phyloP scores from a whole-genome alignment of 2,329 filamentous ascomycete species.

The Venturia nashicola region DNA sequence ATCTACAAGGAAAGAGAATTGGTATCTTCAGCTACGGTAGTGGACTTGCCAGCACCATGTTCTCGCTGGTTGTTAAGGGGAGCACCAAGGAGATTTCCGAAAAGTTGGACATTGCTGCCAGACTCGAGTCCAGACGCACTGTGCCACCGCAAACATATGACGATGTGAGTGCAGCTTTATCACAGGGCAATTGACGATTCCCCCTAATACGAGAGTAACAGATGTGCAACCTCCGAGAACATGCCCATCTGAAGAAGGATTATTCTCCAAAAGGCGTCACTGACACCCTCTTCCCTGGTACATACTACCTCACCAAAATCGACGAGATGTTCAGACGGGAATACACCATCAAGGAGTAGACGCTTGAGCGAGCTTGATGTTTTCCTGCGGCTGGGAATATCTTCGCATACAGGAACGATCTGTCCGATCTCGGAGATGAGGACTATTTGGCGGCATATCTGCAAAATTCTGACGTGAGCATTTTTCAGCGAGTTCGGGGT shows the following conservation, averaged over 20 bases:
- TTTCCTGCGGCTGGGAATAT: neutral
- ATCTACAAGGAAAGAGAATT: conserved; percentile 37
- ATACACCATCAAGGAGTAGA: conserved; percentile 37
- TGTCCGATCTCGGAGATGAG: neutral
- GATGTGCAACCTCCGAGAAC: conserved; percentile 40
- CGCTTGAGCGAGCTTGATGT: neutral
- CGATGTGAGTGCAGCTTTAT: conserved; percentile 20
- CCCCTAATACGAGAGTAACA: conserved; percentile 13
- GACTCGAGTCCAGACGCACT: conserved; percentile 31
- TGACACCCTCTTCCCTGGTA: conserved; percentile 33
- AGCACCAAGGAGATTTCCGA: conserved; percentile 33
- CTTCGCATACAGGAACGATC: neutral
- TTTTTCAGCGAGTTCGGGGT: neutral
- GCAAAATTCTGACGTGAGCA: neutral
- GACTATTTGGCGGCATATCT: neutral
- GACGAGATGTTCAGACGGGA: conserved; percentile 39
- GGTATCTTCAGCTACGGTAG: conserved; percentile 41
- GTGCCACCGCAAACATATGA: conserved; percentile 38
- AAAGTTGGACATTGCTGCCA: conserved; percentile 34
- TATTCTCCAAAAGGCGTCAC: conserved; percentile 32
- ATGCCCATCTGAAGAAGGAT: conserved; percentile 37
- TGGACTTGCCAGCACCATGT: conserved; percentile 38
- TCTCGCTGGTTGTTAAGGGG: conserved; percentile 36
- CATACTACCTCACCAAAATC: conserved; percentile 38
- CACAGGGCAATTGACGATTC: neutral